Percentiles rank a stretch among this genome's conserved stretches.
These are phyloP conservation scores for Pseudoperonospora humuli DNA, from an alignment of 352 stramenopile species.

Conservation along the genomic window DNA sequence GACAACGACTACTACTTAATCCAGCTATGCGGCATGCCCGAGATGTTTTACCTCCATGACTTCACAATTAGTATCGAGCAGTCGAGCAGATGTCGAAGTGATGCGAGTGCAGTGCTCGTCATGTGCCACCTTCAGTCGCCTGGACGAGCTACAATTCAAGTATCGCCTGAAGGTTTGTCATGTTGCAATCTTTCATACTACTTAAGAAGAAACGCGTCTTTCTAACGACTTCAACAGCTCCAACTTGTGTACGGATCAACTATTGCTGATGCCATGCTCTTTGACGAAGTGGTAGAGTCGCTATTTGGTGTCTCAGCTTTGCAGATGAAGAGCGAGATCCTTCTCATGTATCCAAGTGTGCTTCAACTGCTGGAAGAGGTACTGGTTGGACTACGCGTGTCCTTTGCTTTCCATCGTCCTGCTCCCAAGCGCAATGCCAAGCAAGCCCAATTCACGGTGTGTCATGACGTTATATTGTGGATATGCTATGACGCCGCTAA, in stretches of 20 bases:
- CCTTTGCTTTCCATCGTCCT: slow-evolving; percentile 38
- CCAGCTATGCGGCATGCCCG: slow-evolving; percentile 45
- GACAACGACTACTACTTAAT: too few species aligned
- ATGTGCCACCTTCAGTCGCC: slow-evolving; percentile 14
- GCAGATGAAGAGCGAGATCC: slow-evolving; percentile 22
- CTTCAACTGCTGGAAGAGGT: slow-evolving; percentile 40
- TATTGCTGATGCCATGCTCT: slow-evolving; percentile 37
- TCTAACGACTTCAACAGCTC: slow-evolving; percentile 17
- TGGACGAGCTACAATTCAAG: slow-evolving; percentile 33
- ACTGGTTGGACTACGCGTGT: slow-evolving; percentile 39
- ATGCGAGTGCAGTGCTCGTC: slow-evolving; percentile 24
- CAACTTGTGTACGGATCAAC: slow-evolving; percentile 27
- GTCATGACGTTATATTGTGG: slow-evolving; percentile 3
- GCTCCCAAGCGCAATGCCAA: slow-evolving; percentile 10
- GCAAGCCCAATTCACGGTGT: slow-evolving; percentile 24
- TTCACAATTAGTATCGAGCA: slow-evolving; percentile 8
- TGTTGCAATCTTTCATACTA: not conserved
- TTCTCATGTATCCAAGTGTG: slow-evolving; percentile 31
- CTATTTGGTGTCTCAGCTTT: slow-evolving; percentile 31
- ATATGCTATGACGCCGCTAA: not conserved
- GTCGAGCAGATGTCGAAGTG: slow-evolving; percentile 4
- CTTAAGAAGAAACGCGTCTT: too few species aligned
- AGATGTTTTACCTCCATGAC: slow-evolving; percentile 38
- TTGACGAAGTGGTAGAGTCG: slow-evolving; percentile 36
- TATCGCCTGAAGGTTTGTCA: slow-evolving; percentile 38